Percentiles rank a stretch among this genome's conserved stretches.
Evolutionary conservation across 768 basidiomycete genomes (phyloP).

Genomic region (Crassisporium funariophilum): DNA sequence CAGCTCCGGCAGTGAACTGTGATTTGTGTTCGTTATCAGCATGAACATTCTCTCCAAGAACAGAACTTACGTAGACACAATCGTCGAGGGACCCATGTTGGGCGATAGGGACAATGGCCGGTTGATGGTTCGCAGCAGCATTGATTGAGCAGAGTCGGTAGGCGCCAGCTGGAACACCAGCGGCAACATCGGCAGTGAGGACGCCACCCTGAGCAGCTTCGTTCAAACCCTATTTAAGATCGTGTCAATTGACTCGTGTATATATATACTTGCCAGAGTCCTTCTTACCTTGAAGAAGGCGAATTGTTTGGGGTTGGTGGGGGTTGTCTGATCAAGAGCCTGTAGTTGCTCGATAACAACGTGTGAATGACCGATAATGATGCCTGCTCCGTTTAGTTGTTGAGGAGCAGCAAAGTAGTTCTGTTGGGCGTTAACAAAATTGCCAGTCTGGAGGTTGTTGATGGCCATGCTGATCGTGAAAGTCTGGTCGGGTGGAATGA

Average conservation of each 20-base stretch:
- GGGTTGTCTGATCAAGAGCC: constrained; percentile 43
- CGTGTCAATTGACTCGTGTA: background rate
- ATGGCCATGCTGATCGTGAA: constrained; percentile 58
- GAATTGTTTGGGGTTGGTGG: constrained; percentile 53
- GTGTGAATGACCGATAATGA: constrained; percentile 60
- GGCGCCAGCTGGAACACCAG: constrained; percentile 56
- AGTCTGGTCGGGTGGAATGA: constrained; percentile 43
- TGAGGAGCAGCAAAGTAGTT: constrained; percentile 63
- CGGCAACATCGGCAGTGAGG: constrained; percentile 50
- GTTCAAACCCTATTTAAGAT: constrained; percentile 49
- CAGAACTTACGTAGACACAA: constrained; percentile 55
- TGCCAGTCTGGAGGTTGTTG: constrained; percentile 48
- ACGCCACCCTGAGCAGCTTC: constrained; percentile 46
- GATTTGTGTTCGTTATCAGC: background rate
- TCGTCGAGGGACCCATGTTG: constrained; percentile 67
- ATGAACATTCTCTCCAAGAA: constrained; percentile 18
- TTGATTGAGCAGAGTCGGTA: constrained; percentile 66
- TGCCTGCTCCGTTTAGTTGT: constrained; percentile 49
- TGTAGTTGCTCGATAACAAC: constrained; percentile 54
- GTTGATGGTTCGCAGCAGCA: constrained; percentile 59
- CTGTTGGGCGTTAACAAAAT: constrained; percentile 56
- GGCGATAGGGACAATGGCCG: constrained; percentile 56
- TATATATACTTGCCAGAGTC: background rate
- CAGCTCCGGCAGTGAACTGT: constrained; percentile 14
- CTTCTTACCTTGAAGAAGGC: constrained; percentile 52